These are phyloP conservation scores for Symbiotaphrina buchneri DNA, from an alignment of 495 filamentous ascomycete genomes.

Conservation along the genomic window DNA sequence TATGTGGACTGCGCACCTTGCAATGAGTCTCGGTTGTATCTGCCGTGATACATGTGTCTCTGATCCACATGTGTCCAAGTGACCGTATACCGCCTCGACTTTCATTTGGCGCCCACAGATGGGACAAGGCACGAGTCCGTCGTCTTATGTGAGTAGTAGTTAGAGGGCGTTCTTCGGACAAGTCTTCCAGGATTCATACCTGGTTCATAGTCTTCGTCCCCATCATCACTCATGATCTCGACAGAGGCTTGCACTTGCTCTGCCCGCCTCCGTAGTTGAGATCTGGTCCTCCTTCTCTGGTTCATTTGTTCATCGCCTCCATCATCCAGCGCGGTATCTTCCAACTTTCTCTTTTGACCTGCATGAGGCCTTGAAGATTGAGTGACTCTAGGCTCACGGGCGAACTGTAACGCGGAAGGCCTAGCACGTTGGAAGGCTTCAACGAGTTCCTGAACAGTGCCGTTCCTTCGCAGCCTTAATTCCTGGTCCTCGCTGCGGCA, in stretches of 20 bases:
- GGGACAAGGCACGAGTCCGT: conserved; percentile 64
- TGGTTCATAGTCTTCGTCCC: conserved; percentile 7
- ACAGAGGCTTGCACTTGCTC: conserved; percentile 14
- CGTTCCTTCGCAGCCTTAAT: conserved; percentile 62
- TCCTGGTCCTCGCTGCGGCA: conserved; percentile 64
- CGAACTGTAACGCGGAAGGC: conserved; percentile 35
- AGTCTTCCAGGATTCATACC: not conserved
- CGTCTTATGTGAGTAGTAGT: conserved; percentile 22
- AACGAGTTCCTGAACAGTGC: conserved; percentile 65
- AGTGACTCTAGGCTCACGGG: conserved; percentile 18
- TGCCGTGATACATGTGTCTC: too few species aligned
- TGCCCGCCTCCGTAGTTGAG: conserved; percentile 14
- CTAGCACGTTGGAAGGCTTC: conserved; percentile 49
- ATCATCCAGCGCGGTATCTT: conserved; percentile 22
- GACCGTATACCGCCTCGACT: conserved; percentile 40
- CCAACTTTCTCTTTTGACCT: conserved; percentile 23
- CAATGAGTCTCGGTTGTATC: too few species aligned
- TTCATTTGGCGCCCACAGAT: conserved; percentile 64
- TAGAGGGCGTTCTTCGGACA: conserved; percentile 1
- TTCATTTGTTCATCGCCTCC: conserved; percentile 12
- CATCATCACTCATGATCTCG: conserved; percentile 8
- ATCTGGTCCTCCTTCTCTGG: conserved; percentile 19
- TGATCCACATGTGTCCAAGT: conserved; percentile 50
- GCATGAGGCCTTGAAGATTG: conserved; percentile 6
- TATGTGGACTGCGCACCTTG: too few species aligned